Evolutionary conservation across 257 asterid genomes (phyloP).

Genomic region (Fraxinus pennsylvanica): DNA sequence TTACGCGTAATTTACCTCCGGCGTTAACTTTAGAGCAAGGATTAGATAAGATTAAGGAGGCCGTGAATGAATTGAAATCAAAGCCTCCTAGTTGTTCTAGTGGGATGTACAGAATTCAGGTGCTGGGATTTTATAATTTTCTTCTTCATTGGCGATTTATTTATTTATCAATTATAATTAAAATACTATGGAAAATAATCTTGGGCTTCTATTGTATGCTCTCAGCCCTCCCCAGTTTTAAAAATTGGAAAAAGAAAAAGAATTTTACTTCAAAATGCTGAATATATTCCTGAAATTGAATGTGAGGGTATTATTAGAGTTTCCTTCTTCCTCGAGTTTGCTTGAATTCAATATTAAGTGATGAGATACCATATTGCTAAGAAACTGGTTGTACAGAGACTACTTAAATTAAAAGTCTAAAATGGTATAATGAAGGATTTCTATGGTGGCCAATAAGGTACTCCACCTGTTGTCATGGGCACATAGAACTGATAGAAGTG

Average conservation of each 20-base stretch:
- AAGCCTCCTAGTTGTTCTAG: constrained; percentile 63
- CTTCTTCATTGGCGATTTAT: constrained; percentile 12
- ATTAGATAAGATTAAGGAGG: constrained; percentile 64
- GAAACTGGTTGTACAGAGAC: background rate
- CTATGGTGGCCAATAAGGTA: background rate
- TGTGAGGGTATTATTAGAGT: background rate
- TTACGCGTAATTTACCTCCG: constrained; percentile 72
- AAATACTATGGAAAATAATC: constrained; percentile 19
- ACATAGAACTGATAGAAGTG: background rate
- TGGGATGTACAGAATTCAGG: constrained; percentile 92
- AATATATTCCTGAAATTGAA: background rate
- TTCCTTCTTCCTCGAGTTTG: background rate
- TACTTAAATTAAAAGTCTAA: background rate
- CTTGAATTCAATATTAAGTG: too few relatives aligned
- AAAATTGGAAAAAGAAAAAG: background rate
- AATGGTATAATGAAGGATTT: background rate
- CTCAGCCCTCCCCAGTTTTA: background rate
- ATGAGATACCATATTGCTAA: background rate
- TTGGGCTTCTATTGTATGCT: background rate
- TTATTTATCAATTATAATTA: constrained; percentile 12
- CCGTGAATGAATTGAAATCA: constrained; percentile 61
- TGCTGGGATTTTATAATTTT: constrained; percentile 21
- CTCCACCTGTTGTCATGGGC: background rate
- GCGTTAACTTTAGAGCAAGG: constrained; percentile 81
- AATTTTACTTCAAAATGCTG: background rate